These are phyloP conservation scores for Cryptococcus sp. DNA, from an alignment of 1,284 basidiomycete species.

Conservation along the genomic window DNA sequence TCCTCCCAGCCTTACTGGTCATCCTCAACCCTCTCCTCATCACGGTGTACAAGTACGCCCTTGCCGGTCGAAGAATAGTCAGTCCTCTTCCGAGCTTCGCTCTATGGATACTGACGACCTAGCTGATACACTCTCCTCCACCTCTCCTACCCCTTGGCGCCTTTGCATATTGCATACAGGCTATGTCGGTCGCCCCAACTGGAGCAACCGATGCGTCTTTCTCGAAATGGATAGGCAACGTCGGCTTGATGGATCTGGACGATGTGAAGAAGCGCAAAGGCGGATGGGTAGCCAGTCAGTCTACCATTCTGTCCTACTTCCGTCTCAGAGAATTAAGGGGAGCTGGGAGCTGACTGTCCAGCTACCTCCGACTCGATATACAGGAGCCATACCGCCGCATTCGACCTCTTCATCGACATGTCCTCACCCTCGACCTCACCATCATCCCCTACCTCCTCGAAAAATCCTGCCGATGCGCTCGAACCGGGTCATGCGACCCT, in stretches of 20 bases:
- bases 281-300: slow-evolving; percentile 42
- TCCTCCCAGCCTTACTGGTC: slow-evolving; percentile 29
- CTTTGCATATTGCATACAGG: slow-evolving; percentile 38
- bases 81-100: slow-evolving; percentile 4
- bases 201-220: slow-evolving; percentile 11
- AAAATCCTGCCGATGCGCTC: background rate
- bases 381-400: slow-evolving; percentile 30
- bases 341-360: slow-evolving; percentile 12
- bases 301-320: background rate
- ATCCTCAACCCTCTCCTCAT: slow-evolving; percentile 36
- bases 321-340: too few relatives aligned
- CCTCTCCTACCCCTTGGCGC: slow-evolving; percentile 35
- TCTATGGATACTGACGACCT: background rate
- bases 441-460: background rate
- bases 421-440: slow-evolving; percentile 12
- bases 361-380: slow-evolving; percentile 41
- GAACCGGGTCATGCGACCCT: slow-evolving; percentile 5
- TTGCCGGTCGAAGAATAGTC: slow-evolving; percentile 37
- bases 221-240: slow-evolving; percentile 32
- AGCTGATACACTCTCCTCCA: slow-evolving; percentile 40
- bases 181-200: slow-evolving; percentile 34
- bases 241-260: slow-evolving; percentile 39
- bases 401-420: slow-evolving; percentile 43
- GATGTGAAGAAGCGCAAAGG: slow-evolving; percentile 24
- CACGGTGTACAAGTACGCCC: slow-evolving; percentile 34